A percentile compares a stretch with the other conserved stretches of the same genome.
These are phyloP conservation scores for Phaeotremella fagi DNA, from an alignment of 768 basidiomycete species.

Conservation along the genomic window DNA sequence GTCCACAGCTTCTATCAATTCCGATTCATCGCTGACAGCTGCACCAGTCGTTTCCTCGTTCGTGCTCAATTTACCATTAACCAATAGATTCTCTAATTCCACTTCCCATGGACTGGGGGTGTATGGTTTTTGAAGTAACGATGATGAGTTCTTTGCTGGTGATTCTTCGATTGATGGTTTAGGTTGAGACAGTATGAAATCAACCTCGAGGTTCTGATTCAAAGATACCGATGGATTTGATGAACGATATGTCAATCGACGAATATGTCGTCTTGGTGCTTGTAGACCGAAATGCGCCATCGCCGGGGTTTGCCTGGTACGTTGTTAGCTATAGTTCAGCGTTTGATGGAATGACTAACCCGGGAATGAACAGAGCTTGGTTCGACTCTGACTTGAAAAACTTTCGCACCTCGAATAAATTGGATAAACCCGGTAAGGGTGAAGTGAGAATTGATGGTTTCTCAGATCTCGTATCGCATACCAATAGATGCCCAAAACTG, in stretches of 20 bases:
- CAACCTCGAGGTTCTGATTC: background rate
- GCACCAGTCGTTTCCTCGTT: background rate
- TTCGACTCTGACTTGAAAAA: background rate
- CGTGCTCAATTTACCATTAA: background rate
- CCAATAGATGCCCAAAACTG: slow-evolving; percentile 4
- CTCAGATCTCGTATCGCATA: background rate
- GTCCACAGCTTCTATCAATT: background rate
- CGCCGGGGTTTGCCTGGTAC: background rate
- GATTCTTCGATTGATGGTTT: background rate
- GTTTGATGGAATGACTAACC: background rate
- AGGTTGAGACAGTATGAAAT: background rate
- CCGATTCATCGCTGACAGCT: background rate
- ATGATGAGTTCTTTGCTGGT: background rate
- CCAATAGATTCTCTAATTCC: background rate
- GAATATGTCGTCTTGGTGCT: background rate
- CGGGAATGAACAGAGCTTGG: background rate
- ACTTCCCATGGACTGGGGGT: background rate
- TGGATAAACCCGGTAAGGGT: background rate
- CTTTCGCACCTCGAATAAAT: background rate
- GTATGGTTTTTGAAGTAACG: background rate
- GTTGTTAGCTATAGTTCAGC: background rate
- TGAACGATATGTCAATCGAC: background rate
- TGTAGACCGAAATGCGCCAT: background rate
- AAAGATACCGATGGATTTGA: background rate
- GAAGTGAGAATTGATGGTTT: background rate